Conservation (phyloP, 305 asterid genomes). For the Caryopteris hybrid region DNA sequence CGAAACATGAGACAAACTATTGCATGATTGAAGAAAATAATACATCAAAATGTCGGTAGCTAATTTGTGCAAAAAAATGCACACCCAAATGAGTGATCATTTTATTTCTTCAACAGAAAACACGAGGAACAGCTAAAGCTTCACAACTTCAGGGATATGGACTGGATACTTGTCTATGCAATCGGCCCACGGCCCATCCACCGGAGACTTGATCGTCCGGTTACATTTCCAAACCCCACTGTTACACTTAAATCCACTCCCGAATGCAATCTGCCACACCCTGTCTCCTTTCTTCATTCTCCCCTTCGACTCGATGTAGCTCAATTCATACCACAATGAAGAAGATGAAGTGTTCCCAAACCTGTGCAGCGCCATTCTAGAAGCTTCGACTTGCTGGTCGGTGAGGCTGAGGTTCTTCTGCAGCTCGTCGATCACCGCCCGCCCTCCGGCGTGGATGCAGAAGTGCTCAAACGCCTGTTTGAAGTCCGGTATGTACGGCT, state of each 20-base stretch:
- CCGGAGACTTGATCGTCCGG: slow-evolving; percentile 36
- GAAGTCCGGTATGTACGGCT: slow-evolving; percentile 46
- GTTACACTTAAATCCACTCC: no score
- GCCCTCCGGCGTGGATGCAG: slow-evolving; percentile 52
- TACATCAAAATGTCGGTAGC: background rate
- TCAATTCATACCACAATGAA: slow-evolving; percentile 47
- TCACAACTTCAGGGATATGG: slow-evolving; percentile 38
- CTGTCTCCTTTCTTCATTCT: slow-evolving; percentile 45
- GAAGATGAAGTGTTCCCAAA: slow-evolving; percentile 55
- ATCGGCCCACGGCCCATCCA: slow-evolving; percentile 45
- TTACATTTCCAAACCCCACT: slow-evolving; percentile 53
- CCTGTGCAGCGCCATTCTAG: slow-evolving; percentile 45
- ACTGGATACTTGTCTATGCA: slow-evolving; percentile 48
- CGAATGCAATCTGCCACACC: slow-evolving; percentile 56
- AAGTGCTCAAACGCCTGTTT: slow-evolving; percentile 50
- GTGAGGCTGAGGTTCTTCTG: slow-evolving; percentile 42
- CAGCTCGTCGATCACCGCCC: slow-evolving; percentile 57
- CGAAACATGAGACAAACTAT: background rate
- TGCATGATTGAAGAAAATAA: background rate
- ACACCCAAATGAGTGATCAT: no score
- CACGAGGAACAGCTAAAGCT: slow-evolving; percentile 11
- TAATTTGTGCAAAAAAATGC: background rate
- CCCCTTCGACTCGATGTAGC: slow-evolving; percentile 46
- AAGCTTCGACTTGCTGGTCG: slow-evolving; percentile 47
- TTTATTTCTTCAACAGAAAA: background rate